phyloP scores from a whole-genome alignment of 441 rosid genomes.

The Rhodomyrtus psidioides region DNA sequence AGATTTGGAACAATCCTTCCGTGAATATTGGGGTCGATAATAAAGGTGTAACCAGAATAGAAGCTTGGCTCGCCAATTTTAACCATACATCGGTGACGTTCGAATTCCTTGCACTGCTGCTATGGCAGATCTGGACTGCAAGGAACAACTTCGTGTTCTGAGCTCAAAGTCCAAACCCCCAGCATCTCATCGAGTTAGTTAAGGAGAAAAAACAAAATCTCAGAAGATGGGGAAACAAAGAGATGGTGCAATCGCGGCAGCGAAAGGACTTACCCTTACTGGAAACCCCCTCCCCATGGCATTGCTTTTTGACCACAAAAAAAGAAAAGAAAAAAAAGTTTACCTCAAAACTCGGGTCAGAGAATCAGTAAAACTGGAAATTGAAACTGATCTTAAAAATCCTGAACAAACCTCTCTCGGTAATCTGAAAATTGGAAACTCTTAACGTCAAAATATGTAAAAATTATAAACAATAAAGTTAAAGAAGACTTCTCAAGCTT shows the following conservation, averaged over 20 bases:
- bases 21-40: too few relatives aligned
- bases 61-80: not conserved
- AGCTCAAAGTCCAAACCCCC: not conserved
- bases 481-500: too few relatives aligned
- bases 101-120: not conserved
- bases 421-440: too few relatives aligned
- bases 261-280: not conserved
- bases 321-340: too few relatives aligned
- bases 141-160: not conserved
- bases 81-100: not conserved
- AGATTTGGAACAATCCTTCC: too few relatives aligned
- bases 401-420: too few relatives aligned
- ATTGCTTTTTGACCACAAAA: too few relatives aligned
- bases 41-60: not conserved
- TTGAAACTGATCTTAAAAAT: too few relatives aligned
- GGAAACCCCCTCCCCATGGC: not conserved
- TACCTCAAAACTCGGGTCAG: too few relatives aligned
- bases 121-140: not conserved
- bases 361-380: too few relatives aligned
- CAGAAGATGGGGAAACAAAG: not conserved
- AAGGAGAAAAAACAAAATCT: not conserved
- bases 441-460: too few relatives aligned
- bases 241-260: not conserved
- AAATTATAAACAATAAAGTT: too few relatives aligned
- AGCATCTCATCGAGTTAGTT: not conserved